Base-by-base conservation (phyloP, 108 stramenopile species). In the Pseudonitzschia multiseries region DNA sequence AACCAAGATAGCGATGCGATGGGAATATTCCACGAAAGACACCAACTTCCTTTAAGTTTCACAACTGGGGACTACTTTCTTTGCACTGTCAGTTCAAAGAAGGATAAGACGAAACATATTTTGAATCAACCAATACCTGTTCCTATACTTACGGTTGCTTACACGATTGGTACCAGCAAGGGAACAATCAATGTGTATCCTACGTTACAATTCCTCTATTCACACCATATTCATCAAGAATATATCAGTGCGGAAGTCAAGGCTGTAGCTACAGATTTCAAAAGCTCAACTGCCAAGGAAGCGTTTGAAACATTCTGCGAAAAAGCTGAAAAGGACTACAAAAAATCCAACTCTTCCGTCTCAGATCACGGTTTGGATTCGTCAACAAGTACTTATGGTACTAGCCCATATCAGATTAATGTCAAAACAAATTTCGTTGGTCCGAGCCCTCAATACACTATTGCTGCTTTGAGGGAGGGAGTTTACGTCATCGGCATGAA, bases 401-500 rank as follows among this genome's bases (percentile, higher is more conserved):
- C 8, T 41, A 9, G 20, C 32, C 32, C n/a, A 31, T 26, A 27
- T n/a, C 46, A 71, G 40, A 46, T 71, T 59, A n/a, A 71, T 22
- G 40, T 77, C 1, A 56, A 65, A 24, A 32, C 31, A 3, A 71
- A 77, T 52, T 54, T 26, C 13, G 70, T 77, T 57, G 52, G 76
- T 40, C 70, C 70, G 54, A 71, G 53, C 63, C 76, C 76, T 15
- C 76, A 77, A 42, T 77, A 77, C 51, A 77, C 60, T 17, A 48
- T 77, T 36, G 76, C 76, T 17, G 76, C 60, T 48, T 41, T 77
- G 12, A 48, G 64, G 26, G 22, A 68, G 10, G 76, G 76, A 41
- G 76, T 71, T 36, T 77, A 77, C 53, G 70, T 77, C 0, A 77
- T 77, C 57, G 76, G 76, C 28, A 77, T 77, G 76, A 77, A 77